Evolutionary conservation across 768 basidiomycete species (phyloP), one percentile per base, ranked within the genome.

Genomic region (Collybia sp.): DNA sequence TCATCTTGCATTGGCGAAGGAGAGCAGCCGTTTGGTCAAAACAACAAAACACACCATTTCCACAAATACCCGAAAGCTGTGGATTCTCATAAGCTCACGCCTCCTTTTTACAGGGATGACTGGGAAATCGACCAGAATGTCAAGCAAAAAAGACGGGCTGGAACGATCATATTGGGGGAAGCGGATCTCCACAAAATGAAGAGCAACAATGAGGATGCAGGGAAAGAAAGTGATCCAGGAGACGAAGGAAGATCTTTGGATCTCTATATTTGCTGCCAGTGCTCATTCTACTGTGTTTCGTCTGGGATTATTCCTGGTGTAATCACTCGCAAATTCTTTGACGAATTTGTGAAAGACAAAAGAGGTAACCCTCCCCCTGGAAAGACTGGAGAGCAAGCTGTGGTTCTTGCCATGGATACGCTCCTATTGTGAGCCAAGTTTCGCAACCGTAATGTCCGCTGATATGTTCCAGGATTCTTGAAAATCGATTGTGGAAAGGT

Each of bases 241-340:
- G 67, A 68, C 32, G 72, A 75, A 53, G 82, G 77, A 17, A 78
- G 73, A 47, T 61, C 86, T 20, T 66, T 92, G 35, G 88, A 92
- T 61, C 71, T 91, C 20, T 92, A 86, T 57, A 69, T 90, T 38
- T 93, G 90, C 60, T 92, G 90, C 57, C 89, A 90, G 57, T 93
- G 90, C 61, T 82, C 82, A 17, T 64, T 85, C 51, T 87, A 84
- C 57, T 80, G 83, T 53, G 70, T 88, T 33, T 82, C 78, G 1
- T 88, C 85, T 17, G 72, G 76, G 12, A 67, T 83, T 43, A 82
- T 91, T 40, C 79, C 88, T 32, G 89, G 86, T 4, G 81, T 92
- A 36, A 71, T 93, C 48, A 79, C 84, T 6, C 63, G 70, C 40
- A 77, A 76, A 51, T 66, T 75, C 46, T 64, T 87, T 53, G 80